A percentile compares a stretch with the other conserved stretches of the same genome.
Conservation (phyloP, 768 basidiomycete genomes). For the Naematelia encephala region DNA sequence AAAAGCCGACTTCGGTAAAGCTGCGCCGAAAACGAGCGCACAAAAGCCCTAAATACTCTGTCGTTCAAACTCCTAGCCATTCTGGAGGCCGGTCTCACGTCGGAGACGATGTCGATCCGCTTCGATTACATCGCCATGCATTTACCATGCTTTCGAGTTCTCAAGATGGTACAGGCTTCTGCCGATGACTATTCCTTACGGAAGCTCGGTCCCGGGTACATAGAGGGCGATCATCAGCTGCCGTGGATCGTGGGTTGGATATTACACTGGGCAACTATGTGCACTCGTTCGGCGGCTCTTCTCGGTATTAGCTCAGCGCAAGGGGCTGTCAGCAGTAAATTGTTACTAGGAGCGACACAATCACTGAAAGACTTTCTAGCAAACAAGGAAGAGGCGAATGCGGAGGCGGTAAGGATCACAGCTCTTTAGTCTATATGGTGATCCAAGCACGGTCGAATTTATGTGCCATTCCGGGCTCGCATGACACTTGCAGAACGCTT, state of each 20-base stretch:
- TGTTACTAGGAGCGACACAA: background rate
- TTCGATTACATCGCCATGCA: conserved; percentile 22
- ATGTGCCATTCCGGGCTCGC: too few species aligned
- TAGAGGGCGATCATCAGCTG: background rate
- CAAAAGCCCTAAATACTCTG: conserved; percentile 12
- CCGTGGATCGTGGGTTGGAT: background rate
- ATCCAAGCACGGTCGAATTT: too few species aligned
- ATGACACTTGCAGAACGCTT: too few species aligned
- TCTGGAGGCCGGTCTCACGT: conserved; percentile 8
- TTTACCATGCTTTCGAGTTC: conserved; percentile 3
- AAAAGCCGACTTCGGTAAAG: background rate
- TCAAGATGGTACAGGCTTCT: background rate
- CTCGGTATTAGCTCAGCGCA: background rate
- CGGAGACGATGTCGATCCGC: conserved; percentile 15
- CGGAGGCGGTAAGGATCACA: background rate
- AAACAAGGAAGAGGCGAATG: background rate
- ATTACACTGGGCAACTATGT: background rate
- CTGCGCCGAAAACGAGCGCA: conserved; percentile 9
- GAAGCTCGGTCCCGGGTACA: too few species aligned
- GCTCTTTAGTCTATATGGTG: too few species aligned
- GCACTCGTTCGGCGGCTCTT: background rate
- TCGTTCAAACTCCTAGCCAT: conserved; percentile 12
- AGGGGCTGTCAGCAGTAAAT: background rate
- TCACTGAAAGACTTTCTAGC: background rate
- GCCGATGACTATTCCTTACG: conserved; percentile 11